Base-by-base conservation (phyloP, 179 eudicot genomes). In the Monotropa hypopitys region DNA sequence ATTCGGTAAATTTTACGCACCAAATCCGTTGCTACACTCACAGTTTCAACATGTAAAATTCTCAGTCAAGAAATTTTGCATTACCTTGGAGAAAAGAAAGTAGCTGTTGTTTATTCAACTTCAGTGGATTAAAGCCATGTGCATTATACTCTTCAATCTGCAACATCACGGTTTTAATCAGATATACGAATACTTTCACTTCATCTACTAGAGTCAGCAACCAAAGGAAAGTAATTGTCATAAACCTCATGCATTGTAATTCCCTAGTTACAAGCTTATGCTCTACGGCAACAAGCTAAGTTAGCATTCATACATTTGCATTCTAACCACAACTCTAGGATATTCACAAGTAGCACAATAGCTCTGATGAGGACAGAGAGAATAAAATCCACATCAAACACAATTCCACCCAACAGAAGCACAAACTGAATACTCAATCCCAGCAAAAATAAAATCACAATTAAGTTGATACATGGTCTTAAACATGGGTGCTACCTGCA, bases 51-150 rank as follows among this genome's bases (percentile, higher is more conserved):
- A 51, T 33, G 32, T 45, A 78, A 33, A 77, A 15, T 57, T 28
- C 61, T 54, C 10, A 20, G 38, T 38, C 7, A 74, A 61, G 38
- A 72, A 76, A 33, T 42, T 45, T 10, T 63, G 9, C 8, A 72
- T 47, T 82, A 93, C 98, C 97, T 88, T 79, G 86, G 70, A 90
- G 80, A 78, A 92, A 86, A 73, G 81, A 84, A 75, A 88, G 78
- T 78, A 95, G 76, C 83, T 88, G 93, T 50, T 86, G 85, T 77
- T 84, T 86, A 56, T 87, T 85, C 68, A 91, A 89, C 85, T 83
- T 85, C 75, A 80, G 75, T 74, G 87, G 80, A 77, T 84, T 82
- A 61, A 76, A 76, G 68, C 77, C 84, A 85, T 49, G 80, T 28
- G 77, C 84, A 80, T 86, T 88, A 77, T 79, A 76, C 81, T 85